These are phyloP conservation scores for Volvariella volvacea DNA, from an alignment of 1,284 basidiomycete species.

Conservation along the genomic window DNA sequence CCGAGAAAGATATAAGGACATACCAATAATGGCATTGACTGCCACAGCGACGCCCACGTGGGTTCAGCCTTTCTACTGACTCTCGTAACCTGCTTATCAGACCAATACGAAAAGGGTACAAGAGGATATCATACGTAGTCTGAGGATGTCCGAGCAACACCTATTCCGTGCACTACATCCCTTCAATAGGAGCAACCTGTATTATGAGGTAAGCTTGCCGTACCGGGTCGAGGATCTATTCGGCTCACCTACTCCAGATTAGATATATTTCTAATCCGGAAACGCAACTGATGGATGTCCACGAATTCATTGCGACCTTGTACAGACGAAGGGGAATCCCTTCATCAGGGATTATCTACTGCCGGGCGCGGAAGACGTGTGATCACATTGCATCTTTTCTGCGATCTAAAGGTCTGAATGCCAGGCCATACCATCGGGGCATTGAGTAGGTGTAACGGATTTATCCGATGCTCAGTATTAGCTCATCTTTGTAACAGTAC, in stretches of 20 bases:
- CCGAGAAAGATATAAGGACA: constrained; percentile 55
- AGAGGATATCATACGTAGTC: constrained; percentile 59
- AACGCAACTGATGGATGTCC: constrained; percentile 57
- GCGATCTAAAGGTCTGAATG: constrained; percentile 56
- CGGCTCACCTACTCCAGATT: too few relatives aligned
- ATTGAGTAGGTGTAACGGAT: constrained; percentile 32
- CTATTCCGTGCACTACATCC: constrained; percentile 67
- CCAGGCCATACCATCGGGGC: constrained; percentile 72
- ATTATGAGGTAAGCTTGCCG: constrained; percentile 56
- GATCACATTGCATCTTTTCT: constrained; percentile 62
- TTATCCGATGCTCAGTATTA: not conserved
- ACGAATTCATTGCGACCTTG: constrained; percentile 57
- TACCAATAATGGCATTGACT: constrained; percentile 83
- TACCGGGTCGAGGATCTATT: too few relatives aligned
- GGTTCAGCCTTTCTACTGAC: constrained; percentile 10
- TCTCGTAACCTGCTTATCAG: not conserved
- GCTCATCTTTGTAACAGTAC: constrained; percentile 18
- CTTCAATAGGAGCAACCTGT: constrained; percentile 77
- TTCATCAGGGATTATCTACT: constrained; percentile 80
- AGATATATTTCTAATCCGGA: constrained; percentile 48
- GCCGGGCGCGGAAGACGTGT: constrained; percentile 59
- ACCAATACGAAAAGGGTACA: constrained; percentile 52
- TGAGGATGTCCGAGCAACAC: constrained; percentile 51
- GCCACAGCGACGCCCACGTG: constrained; percentile 67
- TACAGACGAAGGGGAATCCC: constrained; percentile 50